Evolutionary conservation across 768 basidiomycete genomes (phyloP), one percentile per base, ranked within the genome.

Genomic region (Ephemerocybe angulata): DNA sequence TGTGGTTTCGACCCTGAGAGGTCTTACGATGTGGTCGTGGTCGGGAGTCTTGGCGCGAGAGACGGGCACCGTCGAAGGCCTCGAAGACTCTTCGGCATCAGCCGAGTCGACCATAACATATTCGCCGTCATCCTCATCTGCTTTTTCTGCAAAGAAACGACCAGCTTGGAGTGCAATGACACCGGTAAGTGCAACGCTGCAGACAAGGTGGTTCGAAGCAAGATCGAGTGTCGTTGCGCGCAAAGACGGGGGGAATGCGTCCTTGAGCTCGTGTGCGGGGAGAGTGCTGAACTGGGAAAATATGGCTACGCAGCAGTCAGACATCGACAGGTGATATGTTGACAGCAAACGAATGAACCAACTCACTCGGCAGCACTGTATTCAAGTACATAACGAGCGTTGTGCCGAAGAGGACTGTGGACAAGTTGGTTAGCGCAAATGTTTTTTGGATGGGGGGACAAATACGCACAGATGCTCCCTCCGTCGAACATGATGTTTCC

Each of bases 401-500:
- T 19, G 80, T 83, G 29, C 77, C 78, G 63, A 90, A 93, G 56
- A 93, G 74, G 70, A 93, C 91, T 93, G 68, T 13, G 19, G 43
- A 33, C 30, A 41, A 47, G 12, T 28, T 27, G 47, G 22, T 47
- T 43, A 24, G 21, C 15, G 29, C 49, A 10, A 35, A 31, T 30
- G 15, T 27, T 8, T n/a, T 8, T 25, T 30, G 41, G 12, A 64
- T 19, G 40, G 17, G 44, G 10, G 13, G 37, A n/a, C n/a, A n/a
- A n/a, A 38, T 22, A 75, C 89, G 65, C 58, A 93, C 91, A 88
- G 61, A 92, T 86, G 68, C 90, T 92, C 49, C 87, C 91, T 24
- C 91, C 90, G 63, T 93, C 91, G 62, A 93, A 93, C 90, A 93
- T 92, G 65, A 93, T 75, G 68, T 93, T 93, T 29, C 84, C 88